Base-by-base conservation (phyloP, 2,329 filamentous ascomycete species). In the Pleomassaria siparia region DNA sequence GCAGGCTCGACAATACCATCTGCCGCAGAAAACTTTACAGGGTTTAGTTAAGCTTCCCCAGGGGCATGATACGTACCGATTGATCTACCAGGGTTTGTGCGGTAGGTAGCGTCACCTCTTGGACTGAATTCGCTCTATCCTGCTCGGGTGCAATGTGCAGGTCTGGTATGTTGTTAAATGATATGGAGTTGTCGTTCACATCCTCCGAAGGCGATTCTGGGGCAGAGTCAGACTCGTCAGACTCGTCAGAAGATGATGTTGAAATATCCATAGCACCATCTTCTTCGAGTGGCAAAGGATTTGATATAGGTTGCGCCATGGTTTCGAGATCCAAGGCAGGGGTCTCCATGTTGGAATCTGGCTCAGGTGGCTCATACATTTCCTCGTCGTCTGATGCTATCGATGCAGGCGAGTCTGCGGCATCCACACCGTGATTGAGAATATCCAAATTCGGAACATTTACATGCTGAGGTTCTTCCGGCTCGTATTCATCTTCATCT, bases 71-170 rank as follows among this genome's bases (percentile, higher is more conserved):
- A 65, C 66, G 44, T 63, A 67, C 66, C 41, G 46, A 47, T 33
- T 55, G 54, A 44, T 42, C 24, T 21, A 40, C 28, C 11, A 43
- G 28, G 11, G 42, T 35, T 25, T 39, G 39, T 30, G 28, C 45
- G 37, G 58, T 52, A 47, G 50, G 43, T 25, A 56, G 36, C 42
- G 73, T 72, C 39, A 73, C 51, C 53, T 75, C 71, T 25, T 66
- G 67, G 37, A 70, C 74, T 51, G 74, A 46, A 56, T 74, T 67
- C 45, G 72, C 64, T 60, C 70, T 63, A 50, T 61, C 48, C 42
- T n/a, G n/a, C n/a, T n/a, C n/a, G n/a, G n/a, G n/a, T n/a, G 54
- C 47, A 51, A 48, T 47, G 43, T 51, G 47, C 16, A 46, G 46
- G 13, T 58, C 46, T 10, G 43, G 24, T n/a, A 35, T 40, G 30